Percentiles rank a stretch among this genome's conserved stretches.
Conservation (phyloP, 371 early-diverging fungal species). For the Mucor velutinosus region DNA sequence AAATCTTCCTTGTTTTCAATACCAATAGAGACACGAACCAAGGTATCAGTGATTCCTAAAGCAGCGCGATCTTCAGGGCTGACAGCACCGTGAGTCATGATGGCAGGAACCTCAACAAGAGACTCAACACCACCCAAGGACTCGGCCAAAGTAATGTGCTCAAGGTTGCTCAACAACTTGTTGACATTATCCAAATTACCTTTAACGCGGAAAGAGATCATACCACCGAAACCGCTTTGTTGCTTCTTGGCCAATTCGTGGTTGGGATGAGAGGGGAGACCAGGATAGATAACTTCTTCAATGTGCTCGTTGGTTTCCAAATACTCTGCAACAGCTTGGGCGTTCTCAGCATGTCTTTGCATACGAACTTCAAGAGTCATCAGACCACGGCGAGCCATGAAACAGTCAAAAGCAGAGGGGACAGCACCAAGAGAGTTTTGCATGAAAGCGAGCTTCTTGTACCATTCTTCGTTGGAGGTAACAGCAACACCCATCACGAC, state of each 20-base stretch:
- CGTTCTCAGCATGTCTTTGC: slow-evolving; percentile 88
- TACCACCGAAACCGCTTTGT: slow-evolving; percentile 83
- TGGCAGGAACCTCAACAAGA: slow-evolving; percentile 80
- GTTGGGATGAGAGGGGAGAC: slow-evolving; percentile 79
- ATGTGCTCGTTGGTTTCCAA: slow-evolving; percentile 68
- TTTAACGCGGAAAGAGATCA: slow-evolving; percentile 85
- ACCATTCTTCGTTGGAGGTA: slow-evolving; percentile 74
- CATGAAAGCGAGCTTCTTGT: slow-evolving; percentile 82
- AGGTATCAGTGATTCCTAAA: slow-evolving; percentile 83
- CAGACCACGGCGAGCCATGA: slow-evolving; percentile 91
- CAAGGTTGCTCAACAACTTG: slow-evolving; percentile 65
- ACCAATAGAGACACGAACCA: slow-evolving; percentile 83
- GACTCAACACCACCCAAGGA: slow-evolving; percentile 88
- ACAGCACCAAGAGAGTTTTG: slow-evolving; percentile 96
- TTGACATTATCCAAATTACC: slow-evolving; percentile 72
- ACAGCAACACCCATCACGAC: slow-evolving; percentile 96
- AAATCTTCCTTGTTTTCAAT: slow-evolving; percentile 85
- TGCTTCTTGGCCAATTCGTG: slow-evolving; percentile 82
- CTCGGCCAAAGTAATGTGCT: slow-evolving; percentile 84
- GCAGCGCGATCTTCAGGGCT: slow-evolving; percentile 72
- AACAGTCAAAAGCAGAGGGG: slow-evolving; percentile 98
- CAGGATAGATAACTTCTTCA: slow-evolving; percentile 84
- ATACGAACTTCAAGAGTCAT: slow-evolving; percentile 96
- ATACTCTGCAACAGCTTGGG: slow-evolving; percentile 74
- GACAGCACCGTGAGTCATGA: slow-evolving; percentile 89